A percentile compares a stretch with the other conserved stretches of the same genome.
Conservation (phyloP, 805 yeast species). For the Starmerella floris region DNA sequence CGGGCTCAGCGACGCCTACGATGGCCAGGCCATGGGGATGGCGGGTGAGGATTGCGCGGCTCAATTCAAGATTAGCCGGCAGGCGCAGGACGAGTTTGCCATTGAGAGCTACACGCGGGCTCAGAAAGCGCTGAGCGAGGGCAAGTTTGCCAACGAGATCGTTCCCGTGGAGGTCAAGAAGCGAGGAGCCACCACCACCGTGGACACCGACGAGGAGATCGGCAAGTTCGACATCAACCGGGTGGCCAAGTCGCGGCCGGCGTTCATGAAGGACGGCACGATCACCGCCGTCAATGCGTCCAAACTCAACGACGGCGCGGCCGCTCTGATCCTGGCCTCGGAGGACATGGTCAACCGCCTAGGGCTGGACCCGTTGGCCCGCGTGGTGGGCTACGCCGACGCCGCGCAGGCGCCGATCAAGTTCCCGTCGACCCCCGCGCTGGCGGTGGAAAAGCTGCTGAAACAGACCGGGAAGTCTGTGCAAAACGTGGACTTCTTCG, state of each 20-base stretch:
- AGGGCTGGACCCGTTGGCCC: slow-evolving; percentile 77
- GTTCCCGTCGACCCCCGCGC: slow-evolving; percentile 89
- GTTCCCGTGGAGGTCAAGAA: slow-evolving; percentile 68
- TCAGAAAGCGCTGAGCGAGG: slow-evolving; percentile 61
- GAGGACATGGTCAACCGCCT: slow-evolving; percentile 72
- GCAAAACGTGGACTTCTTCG: slow-evolving; percentile 73
- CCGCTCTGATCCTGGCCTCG: slow-evolving; percentile 80
- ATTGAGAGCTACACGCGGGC: slow-evolving; percentile 75
- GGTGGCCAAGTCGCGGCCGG: slow-evolving; percentile 76
- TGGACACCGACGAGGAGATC: slow-evolving; percentile 73
- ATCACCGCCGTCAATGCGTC: slow-evolving; percentile 97
- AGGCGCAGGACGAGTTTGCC: slow-evolving; percentile 82
- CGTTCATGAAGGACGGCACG: slow-evolving; percentile 88
- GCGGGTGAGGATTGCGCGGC: slow-evolving; percentile 94
- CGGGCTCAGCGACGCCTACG: slow-evolving; percentile 88
- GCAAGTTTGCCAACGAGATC: slow-evolving; percentile 72
- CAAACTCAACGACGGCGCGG: slow-evolving; percentile 94
- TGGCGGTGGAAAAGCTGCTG: slow-evolving; percentile 91
- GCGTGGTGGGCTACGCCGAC: slow-evolving; percentile 90
- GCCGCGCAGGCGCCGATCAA: slow-evolving; percentile 92
- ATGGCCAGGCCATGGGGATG: slow-evolving; percentile 82
- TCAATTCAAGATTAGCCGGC: slow-evolving; percentile 64
- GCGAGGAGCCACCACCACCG: slow-evolving; percentile 73
- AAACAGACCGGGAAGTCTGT: slow-evolving; percentile 35
- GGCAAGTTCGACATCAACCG: slow-evolving; percentile 61